A percentile compares a stretch with the other conserved stretches of the same genome.
Conservation (phyloP, 2,329 filamentous ascomycete species). For the Erysiphe pulchra region DNA sequence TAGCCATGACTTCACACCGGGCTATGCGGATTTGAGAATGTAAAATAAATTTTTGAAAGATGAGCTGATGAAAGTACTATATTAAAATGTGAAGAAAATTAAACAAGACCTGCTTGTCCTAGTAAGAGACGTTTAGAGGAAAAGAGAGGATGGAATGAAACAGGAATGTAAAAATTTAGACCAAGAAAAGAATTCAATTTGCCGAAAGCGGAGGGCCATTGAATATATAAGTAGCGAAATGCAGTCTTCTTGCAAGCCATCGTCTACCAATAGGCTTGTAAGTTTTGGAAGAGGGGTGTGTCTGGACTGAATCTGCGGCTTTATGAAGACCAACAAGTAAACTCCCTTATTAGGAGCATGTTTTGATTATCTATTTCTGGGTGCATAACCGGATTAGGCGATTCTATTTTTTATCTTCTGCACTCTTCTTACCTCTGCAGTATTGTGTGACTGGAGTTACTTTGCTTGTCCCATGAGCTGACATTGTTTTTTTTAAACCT, state of each 20-base stretch:
- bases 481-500: not conserved
- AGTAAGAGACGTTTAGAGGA: constrained; percentile 8
- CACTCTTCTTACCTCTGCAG: not conserved
- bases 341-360: not conserved
- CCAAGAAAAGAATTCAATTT: not conserved
- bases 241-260: not conserved
- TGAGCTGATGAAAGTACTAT: too few relatives aligned
- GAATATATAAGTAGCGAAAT: not conserved
- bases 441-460: not conserved
- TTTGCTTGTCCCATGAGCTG: not conserved
- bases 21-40: too few relatives aligned
- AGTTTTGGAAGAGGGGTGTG: not conserved
- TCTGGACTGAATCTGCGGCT: not conserved
- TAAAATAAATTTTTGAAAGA: too few relatives aligned
- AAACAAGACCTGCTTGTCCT: constrained; percentile 15
- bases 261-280: not conserved
- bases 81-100: constrained; percentile 13
- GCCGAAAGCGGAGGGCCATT: not conserved
- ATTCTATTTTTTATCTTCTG: not conserved
- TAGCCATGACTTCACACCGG: constrained; percentile 23
- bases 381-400: not conserved
- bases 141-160: constrained; percentile 5
- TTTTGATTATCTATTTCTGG: not conserved
- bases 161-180: not conserved
- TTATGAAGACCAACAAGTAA: not conserved